A percentile compares a stretch with the other conserved stretches of the same genome.
Evolutionary conservation across 1,284 basidiomycete species (phyloP).

Genomic region (Chalciporus sp.): DNA sequence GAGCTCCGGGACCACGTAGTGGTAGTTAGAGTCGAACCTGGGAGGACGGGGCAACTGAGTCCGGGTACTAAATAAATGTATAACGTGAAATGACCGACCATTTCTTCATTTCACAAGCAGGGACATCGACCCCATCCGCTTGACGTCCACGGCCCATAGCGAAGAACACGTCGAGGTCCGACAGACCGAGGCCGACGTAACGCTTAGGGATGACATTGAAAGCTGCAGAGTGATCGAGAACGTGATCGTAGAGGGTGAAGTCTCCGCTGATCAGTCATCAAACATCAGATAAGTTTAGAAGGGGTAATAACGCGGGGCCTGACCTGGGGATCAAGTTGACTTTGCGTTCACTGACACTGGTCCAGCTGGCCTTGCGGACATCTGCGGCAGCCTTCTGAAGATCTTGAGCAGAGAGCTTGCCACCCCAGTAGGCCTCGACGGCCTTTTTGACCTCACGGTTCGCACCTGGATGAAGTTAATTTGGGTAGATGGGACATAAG

Average conservation of each 20-base stretch:
- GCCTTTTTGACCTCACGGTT: constrained; percentile 99
- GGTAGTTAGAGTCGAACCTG: constrained; percentile 99
- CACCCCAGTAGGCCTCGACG: constrained; percentile 97
- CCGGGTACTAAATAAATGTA: constrained; percentile 6
- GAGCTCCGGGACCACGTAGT: constrained; percentile 98
- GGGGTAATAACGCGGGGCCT: constrained; percentile 23
- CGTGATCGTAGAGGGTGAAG: constrained; percentile 98
- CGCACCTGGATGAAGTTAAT: constrained; percentile 51
- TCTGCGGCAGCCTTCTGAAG: constrained; percentile 89
- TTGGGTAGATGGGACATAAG: not conserved
- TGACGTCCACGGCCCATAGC: constrained; percentile 99
- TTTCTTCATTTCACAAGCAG: constrained; percentile 99
- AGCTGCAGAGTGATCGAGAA: constrained; percentile 95
- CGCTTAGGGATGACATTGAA: constrained; percentile 98
- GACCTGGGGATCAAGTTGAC: constrained; percentile 95
- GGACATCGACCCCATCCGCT: constrained; percentile 91
- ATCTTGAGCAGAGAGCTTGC: constrained; percentile 88
- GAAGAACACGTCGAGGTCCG: constrained; percentile 94
- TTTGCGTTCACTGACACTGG: constrained; percentile 82
- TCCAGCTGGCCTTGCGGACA: constrained; percentile 92
- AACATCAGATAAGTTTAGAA: constrained; percentile 18
- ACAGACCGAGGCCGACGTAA: constrained; percentile 87
- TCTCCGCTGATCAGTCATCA: constrained; percentile 72
- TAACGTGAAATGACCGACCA: constrained; percentile 57
- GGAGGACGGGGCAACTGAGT: constrained; percentile 15